phyloP scores from a whole-genome alignment of 169 alveolate genomes.

The Babesia gibsoni region DNA sequence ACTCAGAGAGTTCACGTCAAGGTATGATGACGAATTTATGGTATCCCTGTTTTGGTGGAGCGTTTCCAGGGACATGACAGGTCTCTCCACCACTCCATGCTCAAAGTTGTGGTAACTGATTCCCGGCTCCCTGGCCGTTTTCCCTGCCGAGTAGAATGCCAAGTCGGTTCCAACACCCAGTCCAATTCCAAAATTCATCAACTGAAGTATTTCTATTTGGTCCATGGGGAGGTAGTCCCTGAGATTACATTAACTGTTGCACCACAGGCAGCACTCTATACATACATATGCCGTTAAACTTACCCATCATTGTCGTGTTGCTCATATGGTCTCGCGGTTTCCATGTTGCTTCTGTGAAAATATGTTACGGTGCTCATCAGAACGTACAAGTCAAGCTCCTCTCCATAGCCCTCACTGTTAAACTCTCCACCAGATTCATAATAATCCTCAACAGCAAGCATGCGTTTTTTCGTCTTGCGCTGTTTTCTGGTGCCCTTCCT shows the following conservation, averaged over 20 bases:
- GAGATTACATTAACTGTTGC: neutral
- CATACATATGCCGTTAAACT: neutral
- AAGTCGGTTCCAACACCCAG: conserved; percentile 47
- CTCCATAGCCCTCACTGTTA: neutral
- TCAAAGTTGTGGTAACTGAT: conserved; percentile 35
- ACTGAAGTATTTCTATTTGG: conserved; percentile 46
- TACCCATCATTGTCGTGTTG: neutral
- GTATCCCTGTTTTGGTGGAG: conserved; percentile 30
- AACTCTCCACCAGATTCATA: neutral
- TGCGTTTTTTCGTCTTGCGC: neutral
- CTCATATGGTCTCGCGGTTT: neutral
- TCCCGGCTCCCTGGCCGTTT: neutral
- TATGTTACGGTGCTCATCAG: no score
- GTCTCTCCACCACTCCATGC: conserved; percentile 26
- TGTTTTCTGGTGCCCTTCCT: conserved; percentile 6
- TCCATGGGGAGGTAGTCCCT: conserved; percentile 53
- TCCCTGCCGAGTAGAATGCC: conserved; percentile 19
- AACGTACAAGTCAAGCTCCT: neutral
- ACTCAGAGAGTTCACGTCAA: conserved; percentile 43
- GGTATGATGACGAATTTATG: neutral
- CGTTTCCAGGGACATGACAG: neutral
- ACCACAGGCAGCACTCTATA: neutral
- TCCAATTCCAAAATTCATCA: conserved; percentile 60
- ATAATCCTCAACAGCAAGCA: conserved; percentile 28
- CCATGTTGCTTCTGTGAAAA: no score